Evolutionary conservation across 2,329 filamentous ascomycete species (phyloP).

Genomic region (Lanzia echinophila): DNA sequence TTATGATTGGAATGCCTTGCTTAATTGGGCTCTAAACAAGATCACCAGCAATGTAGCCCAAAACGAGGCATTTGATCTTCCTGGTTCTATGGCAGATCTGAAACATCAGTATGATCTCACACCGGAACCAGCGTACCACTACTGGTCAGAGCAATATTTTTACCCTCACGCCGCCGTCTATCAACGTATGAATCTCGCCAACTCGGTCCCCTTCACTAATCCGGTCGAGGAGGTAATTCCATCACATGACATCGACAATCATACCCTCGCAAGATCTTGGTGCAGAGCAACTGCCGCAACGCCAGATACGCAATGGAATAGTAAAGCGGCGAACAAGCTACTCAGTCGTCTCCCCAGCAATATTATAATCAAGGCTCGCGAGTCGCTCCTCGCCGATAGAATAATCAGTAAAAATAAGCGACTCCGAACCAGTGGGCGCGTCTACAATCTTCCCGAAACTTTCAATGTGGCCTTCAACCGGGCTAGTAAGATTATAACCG

Average conservation of each 20-base stretch:
- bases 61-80: conserved; percentile 40
- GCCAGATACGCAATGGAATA: conserved; percentile 41
- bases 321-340: conserved; percentile 42
- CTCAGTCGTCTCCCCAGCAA: conserved; percentile 29
- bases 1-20: conserved; percentile 62
- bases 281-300: conserved; percentile 53
- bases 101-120: conserved; percentile 34
- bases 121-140: conserved; percentile 14
- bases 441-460: conserved; percentile 37
- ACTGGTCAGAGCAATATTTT: conserved; percentile 35
- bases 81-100: conserved; percentile 40
- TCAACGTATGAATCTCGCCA: conserved; percentile 26
- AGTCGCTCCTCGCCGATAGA: conserved; percentile 20
- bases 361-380: conserved; percentile 18
- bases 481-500: conserved; percentile 50
- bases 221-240: conserved; percentile 19
- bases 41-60: conserved; percentile 30
- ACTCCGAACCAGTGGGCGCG: conserved; percentile 49
- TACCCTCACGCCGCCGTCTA: conserved; percentile 42
- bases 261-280: conserved; percentile 50
- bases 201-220: conserved; percentile 41
- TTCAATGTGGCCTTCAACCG: conserved; percentile 37
- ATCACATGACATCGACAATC: conserved; percentile 21
- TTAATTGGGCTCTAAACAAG: conserved; percentile 55
- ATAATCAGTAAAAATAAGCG: conserved; percentile 53